Evolutionary conservation across 768 basidiomycete species (phyloP).

Genomic region (Amanita muscaria): DNA sequence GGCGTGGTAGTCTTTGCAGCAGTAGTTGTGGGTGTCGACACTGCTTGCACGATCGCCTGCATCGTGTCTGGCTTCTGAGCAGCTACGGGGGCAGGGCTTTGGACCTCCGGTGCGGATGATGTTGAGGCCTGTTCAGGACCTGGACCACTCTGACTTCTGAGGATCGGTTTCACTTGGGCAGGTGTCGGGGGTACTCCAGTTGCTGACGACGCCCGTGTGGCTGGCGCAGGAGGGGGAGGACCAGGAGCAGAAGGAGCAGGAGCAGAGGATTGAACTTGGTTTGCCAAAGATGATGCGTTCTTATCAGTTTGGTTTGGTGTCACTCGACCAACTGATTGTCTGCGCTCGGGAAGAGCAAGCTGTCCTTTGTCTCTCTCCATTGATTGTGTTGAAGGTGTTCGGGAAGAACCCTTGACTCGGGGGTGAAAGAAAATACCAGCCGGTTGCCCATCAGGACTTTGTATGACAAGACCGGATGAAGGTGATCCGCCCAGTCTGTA

Average conservation of each 20-base stretch:
- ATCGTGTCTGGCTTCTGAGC: conserved; percentile 2
- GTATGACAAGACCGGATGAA: conserved; percentile 82
- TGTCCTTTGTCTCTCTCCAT: conserved; percentile 44
- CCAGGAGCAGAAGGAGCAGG: too few species aligned
- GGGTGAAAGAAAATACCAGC: conserved; percentile 97
- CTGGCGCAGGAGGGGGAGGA: neutral
- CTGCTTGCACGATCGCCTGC: conserved; percentile 1
- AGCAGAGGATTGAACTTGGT: neutral
- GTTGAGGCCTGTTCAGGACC: conserved; percentile 7
- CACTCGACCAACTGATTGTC: neutral
- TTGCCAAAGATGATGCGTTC: neutral
- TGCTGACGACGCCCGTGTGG: conserved; percentile 2
- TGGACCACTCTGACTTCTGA: conserved; percentile 7
- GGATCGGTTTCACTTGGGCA: conserved; percentile 1
- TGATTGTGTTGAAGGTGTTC: conserved; percentile 26
- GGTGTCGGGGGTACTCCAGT: neutral
- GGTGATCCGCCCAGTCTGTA: conserved; percentile 65
- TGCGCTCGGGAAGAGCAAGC: conserved; percentile 14
- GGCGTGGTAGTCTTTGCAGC: neutral
- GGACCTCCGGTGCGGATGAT: conserved; percentile 1
- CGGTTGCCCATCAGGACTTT: conserved; percentile 88
- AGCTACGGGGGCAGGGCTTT: neutral
- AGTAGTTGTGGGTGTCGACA: neutral
- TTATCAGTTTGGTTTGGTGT: neutral
- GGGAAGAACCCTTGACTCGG: conserved; percentile 30